phyloP scores from a whole-genome alignment of 169 alveolate species.

The Plasmodium fragile region DNA sequence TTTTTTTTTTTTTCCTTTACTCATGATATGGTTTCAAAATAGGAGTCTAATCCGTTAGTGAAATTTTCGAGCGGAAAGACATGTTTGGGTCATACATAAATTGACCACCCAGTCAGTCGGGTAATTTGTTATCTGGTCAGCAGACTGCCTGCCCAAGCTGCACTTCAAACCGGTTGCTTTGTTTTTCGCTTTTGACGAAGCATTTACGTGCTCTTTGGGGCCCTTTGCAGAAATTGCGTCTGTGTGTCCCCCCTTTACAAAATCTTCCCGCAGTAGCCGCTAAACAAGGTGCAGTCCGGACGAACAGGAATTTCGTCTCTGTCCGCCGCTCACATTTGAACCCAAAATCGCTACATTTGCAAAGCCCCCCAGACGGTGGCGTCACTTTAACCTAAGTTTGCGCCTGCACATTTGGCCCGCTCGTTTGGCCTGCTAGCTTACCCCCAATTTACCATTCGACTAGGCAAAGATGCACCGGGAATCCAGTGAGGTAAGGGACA shows the following conservation, averaged over 20 bases:
- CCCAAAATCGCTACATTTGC: not conserved
- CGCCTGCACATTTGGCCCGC: not conserved
- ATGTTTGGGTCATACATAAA: not conserved
- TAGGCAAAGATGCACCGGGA: constrained; percentile 7
- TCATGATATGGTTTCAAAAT: not conserved
- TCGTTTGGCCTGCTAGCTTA: no score
- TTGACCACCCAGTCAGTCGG: not conserved
- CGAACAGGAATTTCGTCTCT: not conserved
- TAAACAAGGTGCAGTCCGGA: not conserved
- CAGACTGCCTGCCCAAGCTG: not conserved
- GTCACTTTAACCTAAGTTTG: not conserved
- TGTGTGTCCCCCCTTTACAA: not conserved
- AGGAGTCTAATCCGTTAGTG: no score
- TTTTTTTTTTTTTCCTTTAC: no score
- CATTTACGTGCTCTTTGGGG: not conserved
- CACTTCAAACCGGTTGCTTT: not conserved
- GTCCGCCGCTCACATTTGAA: not conserved
- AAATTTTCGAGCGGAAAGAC: not conserved
- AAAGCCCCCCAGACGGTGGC: not conserved
- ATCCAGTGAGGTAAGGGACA: not conserved
- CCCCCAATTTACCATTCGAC: not conserved
- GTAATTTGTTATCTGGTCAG: not conserved
- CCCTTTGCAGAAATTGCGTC: not conserved
- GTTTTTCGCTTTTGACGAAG: not conserved
- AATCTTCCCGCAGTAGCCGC: not conserved